Conservation (phyloP, 306 rosid genomes). For the Quillaja saponaria region DNA sequence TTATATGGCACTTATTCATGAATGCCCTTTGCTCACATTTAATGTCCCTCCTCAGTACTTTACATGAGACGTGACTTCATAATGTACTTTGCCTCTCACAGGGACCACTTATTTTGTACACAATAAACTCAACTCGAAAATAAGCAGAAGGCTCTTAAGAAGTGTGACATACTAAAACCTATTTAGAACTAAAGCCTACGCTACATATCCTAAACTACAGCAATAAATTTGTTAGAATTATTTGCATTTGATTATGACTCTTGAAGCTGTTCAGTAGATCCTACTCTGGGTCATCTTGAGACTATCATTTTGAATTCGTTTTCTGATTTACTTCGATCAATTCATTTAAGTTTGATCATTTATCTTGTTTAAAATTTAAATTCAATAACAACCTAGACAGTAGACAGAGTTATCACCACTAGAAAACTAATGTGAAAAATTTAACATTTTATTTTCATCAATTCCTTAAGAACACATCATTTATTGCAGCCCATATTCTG, state of each 20-base stretch:
- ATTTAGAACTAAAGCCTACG: constrained; percentile 3
- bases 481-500: constrained; percentile 14
- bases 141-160: constrained; percentile 5
- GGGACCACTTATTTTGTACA: constrained; percentile 1
- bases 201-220: not conserved
- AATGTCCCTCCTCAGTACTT: constrained; percentile 38
- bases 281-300: not conserved
- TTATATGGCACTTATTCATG: constrained; percentile 23
- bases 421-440: not conserved
- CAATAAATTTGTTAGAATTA: not conserved
- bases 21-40: not conserved
- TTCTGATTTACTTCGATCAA: not conserved
- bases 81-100: constrained; percentile 3
- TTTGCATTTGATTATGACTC: constrained; percentile 1
- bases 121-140: constrained; percentile 18
- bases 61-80: constrained; percentile 5
- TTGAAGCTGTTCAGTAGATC: constrained; percentile 9
- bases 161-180: not conserved
- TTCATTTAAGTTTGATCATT: not conserved
- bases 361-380: constrained; percentile 12
- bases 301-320: not conserved
- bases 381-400: no score
- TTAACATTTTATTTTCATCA: not conserved
- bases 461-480: constrained; percentile 29
- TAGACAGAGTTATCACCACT: no score